These are phyloP conservation scores for Leishmania turanica DNA, from an alignment of 208 protist species.

Conservation along the genomic window DNA sequence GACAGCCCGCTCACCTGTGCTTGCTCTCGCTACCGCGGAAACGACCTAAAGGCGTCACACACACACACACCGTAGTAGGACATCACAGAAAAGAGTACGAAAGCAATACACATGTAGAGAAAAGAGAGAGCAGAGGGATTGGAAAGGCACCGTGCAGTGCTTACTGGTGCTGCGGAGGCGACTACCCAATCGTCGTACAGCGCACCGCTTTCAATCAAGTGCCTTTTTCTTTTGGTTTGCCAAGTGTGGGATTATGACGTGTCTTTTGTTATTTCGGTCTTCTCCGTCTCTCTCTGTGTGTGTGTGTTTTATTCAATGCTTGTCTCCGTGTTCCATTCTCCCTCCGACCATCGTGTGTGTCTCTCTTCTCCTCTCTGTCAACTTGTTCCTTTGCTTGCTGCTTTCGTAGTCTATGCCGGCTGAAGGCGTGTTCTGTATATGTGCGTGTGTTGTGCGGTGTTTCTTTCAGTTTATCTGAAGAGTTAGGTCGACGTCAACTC, in stretches of 20 bases:
- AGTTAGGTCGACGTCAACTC: slow-evolving; percentile 2
- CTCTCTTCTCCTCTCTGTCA: background rate
- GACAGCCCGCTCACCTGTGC: too few relatives aligned
- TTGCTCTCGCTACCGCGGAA: too few relatives aligned
- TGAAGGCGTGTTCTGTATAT: background rate
- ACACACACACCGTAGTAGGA: too few relatives aligned
- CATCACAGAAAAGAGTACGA: too few relatives aligned
- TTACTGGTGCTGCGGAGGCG: too few relatives aligned
- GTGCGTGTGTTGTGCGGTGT: background rate
- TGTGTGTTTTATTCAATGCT: background rate
- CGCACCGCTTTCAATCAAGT: background rate
- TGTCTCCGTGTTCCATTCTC: background rate
- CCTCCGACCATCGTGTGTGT: background rate
- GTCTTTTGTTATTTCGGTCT: background rate
- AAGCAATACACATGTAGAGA: too few relatives aligned
- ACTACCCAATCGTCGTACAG: background rate
- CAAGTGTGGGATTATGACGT: background rate
- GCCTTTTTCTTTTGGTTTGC: background rate
- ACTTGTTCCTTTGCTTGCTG: background rate
- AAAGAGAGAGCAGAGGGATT: too few relatives aligned
- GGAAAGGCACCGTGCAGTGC: too few relatives aligned
- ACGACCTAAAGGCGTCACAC: too few relatives aligned
- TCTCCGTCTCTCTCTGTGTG: too few relatives aligned
- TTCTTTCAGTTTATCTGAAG: background rate
- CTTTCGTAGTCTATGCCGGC: background rate